Conservation (phyloP, 331 rosid species). For the Spiraea crenata region DNA sequence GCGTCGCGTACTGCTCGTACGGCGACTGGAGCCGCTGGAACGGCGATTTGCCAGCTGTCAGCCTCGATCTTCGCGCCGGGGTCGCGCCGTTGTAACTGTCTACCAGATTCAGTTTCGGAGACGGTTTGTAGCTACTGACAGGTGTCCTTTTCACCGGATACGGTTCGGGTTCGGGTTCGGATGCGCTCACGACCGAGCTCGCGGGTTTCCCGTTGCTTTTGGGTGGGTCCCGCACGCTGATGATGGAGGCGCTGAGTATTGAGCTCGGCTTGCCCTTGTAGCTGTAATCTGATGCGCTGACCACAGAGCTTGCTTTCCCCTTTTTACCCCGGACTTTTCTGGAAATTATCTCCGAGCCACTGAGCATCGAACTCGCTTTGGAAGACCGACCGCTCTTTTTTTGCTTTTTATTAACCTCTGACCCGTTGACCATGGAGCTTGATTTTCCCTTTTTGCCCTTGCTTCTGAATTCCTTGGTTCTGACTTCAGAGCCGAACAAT, state of each 20-base stretch:
- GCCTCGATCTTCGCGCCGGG: slow-evolving; percentile 16
- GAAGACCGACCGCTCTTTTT: slow-evolving; percentile 22
- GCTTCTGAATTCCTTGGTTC: slow-evolving; percentile 31
- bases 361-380: slow-evolving; percentile 27
- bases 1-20: slow-evolving; percentile 30
- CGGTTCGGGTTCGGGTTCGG: not conserved
- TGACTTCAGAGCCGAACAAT: slow-evolving; percentile 47
- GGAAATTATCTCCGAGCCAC: slow-evolving; percentile 18
- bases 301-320: slow-evolving; percentile 25
- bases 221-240: not conserved
- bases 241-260: slow-evolving; percentile 11
- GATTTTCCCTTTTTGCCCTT: slow-evolving; percentile 30
- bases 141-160: not conserved
- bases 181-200: not conserved
- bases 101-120: slow-evolving; percentile 10
- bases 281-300: slow-evolving; percentile 29
- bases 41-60: slow-evolving; percentile 29
- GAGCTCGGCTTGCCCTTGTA: slow-evolving; percentile 18
- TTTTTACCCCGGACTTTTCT: not conserved
- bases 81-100: slow-evolving; percentile 3
- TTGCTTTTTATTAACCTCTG: slow-evolving; percentile 25
- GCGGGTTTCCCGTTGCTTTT: not conserved
- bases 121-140: slow-evolving; percentile 3
- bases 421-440: slow-evolving; percentile 30
- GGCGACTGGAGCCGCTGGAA: slow-evolving; percentile 22